These are phyloP conservation scores for Dipodascopsis uninucleata DNA, from an alignment of 805 yeast species.

Conservation along the genomic window DNA sequence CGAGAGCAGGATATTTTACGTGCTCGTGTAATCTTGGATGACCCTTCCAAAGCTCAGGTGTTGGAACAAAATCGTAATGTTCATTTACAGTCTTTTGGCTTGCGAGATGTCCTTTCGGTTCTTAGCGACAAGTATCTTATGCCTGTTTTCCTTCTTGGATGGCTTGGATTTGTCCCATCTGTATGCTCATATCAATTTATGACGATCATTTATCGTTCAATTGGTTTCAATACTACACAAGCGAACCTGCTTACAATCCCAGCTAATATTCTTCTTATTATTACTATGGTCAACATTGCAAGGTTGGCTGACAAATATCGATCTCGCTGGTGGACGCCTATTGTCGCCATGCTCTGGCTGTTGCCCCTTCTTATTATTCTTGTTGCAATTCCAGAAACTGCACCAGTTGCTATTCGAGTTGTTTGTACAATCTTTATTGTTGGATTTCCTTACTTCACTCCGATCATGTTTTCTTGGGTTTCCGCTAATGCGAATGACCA, in stretches of 20 bases:
- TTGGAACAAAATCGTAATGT: constrained; percentile 36
- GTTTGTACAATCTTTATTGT: constrained; percentile 23
- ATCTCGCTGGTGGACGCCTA: constrained; percentile 21
- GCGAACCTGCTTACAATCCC: constrained; percentile 55
- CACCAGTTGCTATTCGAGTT: constrained; percentile 17
- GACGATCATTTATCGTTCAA: constrained; percentile 46
- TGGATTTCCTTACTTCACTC: constrained; percentile 31
- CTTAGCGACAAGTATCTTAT: constrained; percentile 51
- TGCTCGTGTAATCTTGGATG: constrained; percentile 58
- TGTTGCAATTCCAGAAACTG: constrained; percentile 19
- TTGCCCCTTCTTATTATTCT: constrained; percentile 20
- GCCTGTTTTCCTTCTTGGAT: constrained; percentile 50
- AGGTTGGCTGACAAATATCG: constrained; percentile 20
- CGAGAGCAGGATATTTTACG: constrained; percentile 56
- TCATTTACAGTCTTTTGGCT: constrained; percentile 50
- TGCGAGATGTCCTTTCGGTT: constrained; percentile 42
- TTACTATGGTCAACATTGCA: constrained; percentile 32
- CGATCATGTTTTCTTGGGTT: constrained; percentile 55
- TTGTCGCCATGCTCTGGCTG: constrained; percentile 21
- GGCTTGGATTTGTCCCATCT: constrained; percentile 43
- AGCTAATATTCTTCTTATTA: constrained; percentile 33
- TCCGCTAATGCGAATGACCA: constrained; percentile 61
- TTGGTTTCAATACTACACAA: constrained; percentile 52
- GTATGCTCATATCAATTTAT: constrained; percentile 44
- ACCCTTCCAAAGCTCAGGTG: constrained; percentile 58